A percentile compares a stretch with the other conserved stretches of the same genome.
phyloP scores from a whole-genome alignment of 805 yeast genomes.

The Metschnikowia picachoensis region DNA sequence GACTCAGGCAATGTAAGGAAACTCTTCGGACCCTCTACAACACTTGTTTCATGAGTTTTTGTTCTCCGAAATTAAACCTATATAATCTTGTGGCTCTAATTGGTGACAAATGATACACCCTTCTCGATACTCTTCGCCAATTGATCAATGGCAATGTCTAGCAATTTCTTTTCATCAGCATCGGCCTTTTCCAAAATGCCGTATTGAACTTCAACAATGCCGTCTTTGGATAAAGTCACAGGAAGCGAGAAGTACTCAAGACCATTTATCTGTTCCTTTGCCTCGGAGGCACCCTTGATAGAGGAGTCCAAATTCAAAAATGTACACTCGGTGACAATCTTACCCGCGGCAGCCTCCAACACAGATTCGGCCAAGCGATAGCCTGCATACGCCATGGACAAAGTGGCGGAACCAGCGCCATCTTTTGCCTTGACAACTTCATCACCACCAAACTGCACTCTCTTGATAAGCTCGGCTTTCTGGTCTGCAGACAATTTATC shows the following conservation, averaged over 20 bases:
- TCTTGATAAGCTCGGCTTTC: constrained; percentile 36
- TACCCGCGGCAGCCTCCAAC: constrained; percentile 28
- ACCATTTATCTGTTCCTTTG: constrained; percentile 40
- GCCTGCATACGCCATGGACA: constrained; percentile 95
- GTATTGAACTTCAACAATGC: constrained; percentile 54
- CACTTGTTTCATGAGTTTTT: too few relatives aligned
- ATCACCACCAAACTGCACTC: constrained; percentile 75
- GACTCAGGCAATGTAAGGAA: too few relatives aligned
- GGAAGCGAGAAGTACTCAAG: constrained; percentile 63
- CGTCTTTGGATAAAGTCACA: constrained; percentile 49
- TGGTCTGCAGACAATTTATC: constrained; percentile 32
- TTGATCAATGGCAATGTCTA: constrained; percentile 51
- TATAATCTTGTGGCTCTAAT: background rate
- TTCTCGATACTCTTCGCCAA: constrained; percentile 53
- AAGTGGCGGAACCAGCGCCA: constrained; percentile 92
- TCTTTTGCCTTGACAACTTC: constrained; percentile 94
- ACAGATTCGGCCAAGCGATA: constrained; percentile 66
- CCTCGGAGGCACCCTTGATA: constrained; percentile 50
- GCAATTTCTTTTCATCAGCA: constrained; percentile 52
- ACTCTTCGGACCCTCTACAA: too few relatives aligned
- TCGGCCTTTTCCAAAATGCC: constrained; percentile 47
- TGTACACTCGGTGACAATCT: constrained; percentile 43
- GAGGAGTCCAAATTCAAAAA: constrained; percentile 48
- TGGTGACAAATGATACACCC: constrained; percentile 46
- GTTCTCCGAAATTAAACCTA: too few relatives aligned